phyloP scores from a whole-genome alignment of 495 filamentous ascomycete species.

The Penicillium odoratum region DNA sequence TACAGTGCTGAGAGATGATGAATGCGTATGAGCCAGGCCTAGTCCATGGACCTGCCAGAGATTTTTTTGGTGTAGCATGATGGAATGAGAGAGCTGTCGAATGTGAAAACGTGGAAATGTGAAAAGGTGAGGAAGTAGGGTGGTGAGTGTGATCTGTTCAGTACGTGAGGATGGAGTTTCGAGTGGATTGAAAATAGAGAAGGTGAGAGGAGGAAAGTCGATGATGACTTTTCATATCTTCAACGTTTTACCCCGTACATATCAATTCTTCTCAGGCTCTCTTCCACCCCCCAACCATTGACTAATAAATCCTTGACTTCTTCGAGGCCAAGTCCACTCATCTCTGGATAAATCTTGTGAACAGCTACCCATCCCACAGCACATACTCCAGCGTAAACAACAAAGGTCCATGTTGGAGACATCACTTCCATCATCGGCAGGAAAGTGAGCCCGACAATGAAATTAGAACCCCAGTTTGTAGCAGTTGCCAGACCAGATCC shows the following conservation, averaged over 20 bases:
- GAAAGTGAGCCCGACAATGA: slow-evolving; percentile 84
- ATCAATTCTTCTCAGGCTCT: slow-evolving; percentile 19
- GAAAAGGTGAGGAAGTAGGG: neutral
- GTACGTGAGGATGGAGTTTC: neutral
- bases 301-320: slow-evolving; percentile 74
- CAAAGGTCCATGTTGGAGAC: slow-evolving; percentile 76
- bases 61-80: neutral
- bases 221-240: neutral
- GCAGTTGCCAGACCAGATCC: slow-evolving; percentile 82
- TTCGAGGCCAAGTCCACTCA: slow-evolving; percentile 76
- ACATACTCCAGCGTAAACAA: slow-evolving; percentile 71
- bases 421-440: slow-evolving; percentile 80
- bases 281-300: slow-evolving; percentile 64
- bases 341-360: slow-evolving; percentile 81
- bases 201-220: neutral
- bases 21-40: neutral
- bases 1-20: neutral
- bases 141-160: neutral
- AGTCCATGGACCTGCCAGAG: neutral
- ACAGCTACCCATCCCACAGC: slow-evolving; percentile 62
- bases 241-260: neutral
- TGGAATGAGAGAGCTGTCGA: neutral
- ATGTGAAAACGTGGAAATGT: neutral
- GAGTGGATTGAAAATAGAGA: neutral
- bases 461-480: slow-evolving; percentile 88